A percentile compares a stretch with the other conserved stretches of the same genome.
Evolutionary conservation across 2,329 filamentous ascomycete species (phyloP).

Genomic region (Alternaria alternata): DNA sequence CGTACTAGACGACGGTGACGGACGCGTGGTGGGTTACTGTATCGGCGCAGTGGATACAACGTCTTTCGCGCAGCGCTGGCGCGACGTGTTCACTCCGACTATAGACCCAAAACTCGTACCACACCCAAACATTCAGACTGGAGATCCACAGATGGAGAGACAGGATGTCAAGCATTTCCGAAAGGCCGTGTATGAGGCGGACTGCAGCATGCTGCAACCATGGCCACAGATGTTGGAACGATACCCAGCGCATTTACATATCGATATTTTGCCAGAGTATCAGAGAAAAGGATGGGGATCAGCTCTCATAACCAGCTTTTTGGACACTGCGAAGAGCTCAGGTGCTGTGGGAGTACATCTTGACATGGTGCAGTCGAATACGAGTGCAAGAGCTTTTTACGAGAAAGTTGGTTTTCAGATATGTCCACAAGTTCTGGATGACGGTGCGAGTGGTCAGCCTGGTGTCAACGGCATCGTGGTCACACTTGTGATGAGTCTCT

Average conservation of each 20-base stretch:
- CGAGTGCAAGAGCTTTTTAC: conserved; percentile 39
- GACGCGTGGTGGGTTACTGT: conserved; percentile 49
- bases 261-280: conserved; percentile 47
- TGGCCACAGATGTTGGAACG: conserved; percentile 27
- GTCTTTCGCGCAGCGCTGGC: conserved; percentile 38
- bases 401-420: conserved; percentile 35
- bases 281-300: conserved; percentile 45
- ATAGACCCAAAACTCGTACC: conserved; percentile 34
- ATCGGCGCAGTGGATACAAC: conserved; percentile 44
- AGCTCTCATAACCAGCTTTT: conserved; percentile 37
- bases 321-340: conserved; percentile 27
- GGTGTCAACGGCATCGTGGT: conserved; percentile 35
- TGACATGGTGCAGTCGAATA: conserved; percentile 47
- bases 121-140: conserved; percentile 10
- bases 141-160: conserved; percentile 27
- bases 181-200: conserved; percentile 26
- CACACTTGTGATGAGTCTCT: conserved; percentile 36
- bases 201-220: conserved; percentile 35
- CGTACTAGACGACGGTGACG: conserved; percentile 46
- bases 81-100: conserved; percentile 33
- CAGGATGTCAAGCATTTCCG: conserved; percentile 27
- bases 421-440: conserved; percentile 37
- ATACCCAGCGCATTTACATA: conserved; percentile 51
- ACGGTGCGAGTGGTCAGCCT: conserved; percentile 34
- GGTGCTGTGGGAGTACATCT: conserved; percentile 47